Evolutionary conservation across 129 eudicot genomes (phyloP).

Genomic region (Chrysanthemum lavandulifolium): DNA sequence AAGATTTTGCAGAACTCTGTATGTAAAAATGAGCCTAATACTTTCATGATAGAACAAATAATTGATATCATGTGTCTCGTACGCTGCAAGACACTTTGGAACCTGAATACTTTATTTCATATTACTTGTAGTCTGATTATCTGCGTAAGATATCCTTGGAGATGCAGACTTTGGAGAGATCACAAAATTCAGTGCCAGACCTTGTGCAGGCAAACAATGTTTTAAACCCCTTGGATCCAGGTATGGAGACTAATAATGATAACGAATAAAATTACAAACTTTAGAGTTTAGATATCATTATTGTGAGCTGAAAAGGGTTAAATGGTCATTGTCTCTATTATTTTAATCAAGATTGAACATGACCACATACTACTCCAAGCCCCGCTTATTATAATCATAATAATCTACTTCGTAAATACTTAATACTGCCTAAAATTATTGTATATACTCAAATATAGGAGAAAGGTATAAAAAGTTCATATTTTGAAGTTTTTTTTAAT

Average conservation of each 20-base stretch:
- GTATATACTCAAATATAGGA: too few relatives aligned
- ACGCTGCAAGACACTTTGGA: not conserved
- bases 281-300: too few relatives aligned
- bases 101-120: not conserved
- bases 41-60: not conserved
- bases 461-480: too few relatives aligned
- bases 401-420: too few relatives aligned
- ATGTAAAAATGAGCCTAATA: not conserved
- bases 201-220: slow-evolving; percentile 44
- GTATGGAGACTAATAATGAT: slow-evolving; percentile 28
- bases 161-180: slow-evolving; percentile 64
- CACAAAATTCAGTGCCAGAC: slow-evolving; percentile 58
- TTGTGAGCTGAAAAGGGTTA: too few relatives aligned
- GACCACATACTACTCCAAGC: too few relatives aligned
- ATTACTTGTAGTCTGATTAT: slow-evolving; percentile 66
- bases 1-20: not conserved
- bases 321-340: too few relatives aligned
- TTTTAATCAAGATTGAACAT: too few relatives aligned
- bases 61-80: slow-evolving; percentile 10
- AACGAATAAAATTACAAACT: too few relatives aligned
- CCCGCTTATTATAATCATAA: too few relatives aligned
- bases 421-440: too few relatives aligned
- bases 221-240: slow-evolving; percentile 60
- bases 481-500: too few relatives aligned
- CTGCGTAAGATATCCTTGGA: slow-evolving; percentile 69